Conservation (phyloP, 1,284 basidiomycete genomes). For the Boletus albobrunnescens region DNA sequence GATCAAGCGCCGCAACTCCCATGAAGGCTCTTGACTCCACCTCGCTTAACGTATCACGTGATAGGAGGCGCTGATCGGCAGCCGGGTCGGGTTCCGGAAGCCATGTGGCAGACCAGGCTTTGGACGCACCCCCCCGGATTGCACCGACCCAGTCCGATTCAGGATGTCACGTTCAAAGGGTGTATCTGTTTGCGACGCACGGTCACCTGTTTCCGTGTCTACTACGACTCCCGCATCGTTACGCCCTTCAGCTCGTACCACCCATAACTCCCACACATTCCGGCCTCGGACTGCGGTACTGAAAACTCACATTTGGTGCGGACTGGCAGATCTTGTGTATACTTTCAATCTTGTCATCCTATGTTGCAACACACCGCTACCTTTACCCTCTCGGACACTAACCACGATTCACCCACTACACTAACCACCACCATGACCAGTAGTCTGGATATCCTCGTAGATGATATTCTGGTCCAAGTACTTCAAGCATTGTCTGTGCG, state of each 20-base stretch:
- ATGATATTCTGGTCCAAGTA: slow-evolving; percentile 24
- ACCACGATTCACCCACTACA: background rate
- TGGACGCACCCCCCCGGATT: background rate
- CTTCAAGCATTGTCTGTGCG: slow-evolving; percentile 13
- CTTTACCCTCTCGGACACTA: slow-evolving; percentile 5
- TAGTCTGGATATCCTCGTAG: slow-evolving; percentile 25
- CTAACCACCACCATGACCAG: slow-evolving; percentile 1
- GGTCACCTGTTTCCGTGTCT: background rate
- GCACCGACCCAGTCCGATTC: slow-evolving; percentile 10
- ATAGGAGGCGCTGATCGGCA: background rate
- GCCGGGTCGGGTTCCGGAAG: slow-evolving; percentile 3
- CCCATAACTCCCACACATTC: too few species aligned
- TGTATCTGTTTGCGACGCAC: background rate
- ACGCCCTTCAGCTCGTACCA: background rate
- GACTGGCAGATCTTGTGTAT: background rate
- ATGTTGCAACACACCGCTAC: background rate
- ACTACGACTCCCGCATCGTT: background rate
- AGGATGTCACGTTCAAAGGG: slow-evolving; percentile 1
- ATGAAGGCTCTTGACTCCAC: too few species aligned
- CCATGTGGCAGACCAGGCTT: slow-evolving; percentile 6
- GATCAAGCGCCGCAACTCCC: too few species aligned
- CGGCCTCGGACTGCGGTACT: too few species aligned
- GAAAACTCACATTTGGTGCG: slow-evolving; percentile 4
- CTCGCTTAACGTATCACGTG: too few species aligned
- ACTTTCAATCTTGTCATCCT: background rate